Evolutionary conservation across 768 basidiomycete species (phyloP).

Genomic region (Basidioascus undulatus): DNA sequence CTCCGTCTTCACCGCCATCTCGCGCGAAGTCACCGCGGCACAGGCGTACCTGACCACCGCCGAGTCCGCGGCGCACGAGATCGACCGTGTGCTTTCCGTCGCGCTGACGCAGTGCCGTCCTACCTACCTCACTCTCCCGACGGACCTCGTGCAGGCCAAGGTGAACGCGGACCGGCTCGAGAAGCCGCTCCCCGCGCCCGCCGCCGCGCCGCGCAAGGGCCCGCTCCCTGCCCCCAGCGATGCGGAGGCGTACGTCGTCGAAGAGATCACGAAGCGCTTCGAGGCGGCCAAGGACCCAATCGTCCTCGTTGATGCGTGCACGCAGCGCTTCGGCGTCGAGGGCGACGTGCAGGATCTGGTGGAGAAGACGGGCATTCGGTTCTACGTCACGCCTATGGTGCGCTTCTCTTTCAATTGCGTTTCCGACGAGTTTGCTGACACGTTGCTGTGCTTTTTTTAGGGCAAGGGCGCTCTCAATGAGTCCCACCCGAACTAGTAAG

Average conservation of each 20-base stretch:
- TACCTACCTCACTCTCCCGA: slow-evolving; percentile 67
- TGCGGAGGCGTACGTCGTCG: slow-evolving; percentile 55
- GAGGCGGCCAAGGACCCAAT: slow-evolving; percentile 33
- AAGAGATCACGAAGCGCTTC: slow-evolving; percentile 41
- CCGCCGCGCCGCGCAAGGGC: no score
- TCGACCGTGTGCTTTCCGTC: slow-evolving; percentile 5
- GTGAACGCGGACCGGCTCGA: slow-evolving; percentile 20
- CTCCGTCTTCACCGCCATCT: no score
- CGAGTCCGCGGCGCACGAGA: slow-evolving; percentile 3
- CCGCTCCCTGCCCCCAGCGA: no score
- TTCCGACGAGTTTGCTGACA: no score
- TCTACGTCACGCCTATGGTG: slow-evolving; percentile 55
- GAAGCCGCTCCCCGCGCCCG: slow-evolving; percentile 12
- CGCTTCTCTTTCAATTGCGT: no score
- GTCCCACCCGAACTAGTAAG: slow-evolving; percentile 25
- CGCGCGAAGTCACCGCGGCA: no score
- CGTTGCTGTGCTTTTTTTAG: no score
- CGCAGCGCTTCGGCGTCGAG: slow-evolving; percentile 41
- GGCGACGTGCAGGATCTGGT: slow-evolving; percentile 39
- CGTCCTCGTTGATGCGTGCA: slow-evolving; percentile 67
- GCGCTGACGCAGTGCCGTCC: slow-evolving; percentile 39
- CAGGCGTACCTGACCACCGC: no score
- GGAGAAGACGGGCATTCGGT: slow-evolving; percentile 40
- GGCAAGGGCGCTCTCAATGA: slow-evolving; percentile 59
- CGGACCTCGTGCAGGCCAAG: slow-evolving; percentile 34